Evolutionary conservation across 169 alveolate species (phyloP).

Genomic region (Cryptosporidium sp.): DNA sequence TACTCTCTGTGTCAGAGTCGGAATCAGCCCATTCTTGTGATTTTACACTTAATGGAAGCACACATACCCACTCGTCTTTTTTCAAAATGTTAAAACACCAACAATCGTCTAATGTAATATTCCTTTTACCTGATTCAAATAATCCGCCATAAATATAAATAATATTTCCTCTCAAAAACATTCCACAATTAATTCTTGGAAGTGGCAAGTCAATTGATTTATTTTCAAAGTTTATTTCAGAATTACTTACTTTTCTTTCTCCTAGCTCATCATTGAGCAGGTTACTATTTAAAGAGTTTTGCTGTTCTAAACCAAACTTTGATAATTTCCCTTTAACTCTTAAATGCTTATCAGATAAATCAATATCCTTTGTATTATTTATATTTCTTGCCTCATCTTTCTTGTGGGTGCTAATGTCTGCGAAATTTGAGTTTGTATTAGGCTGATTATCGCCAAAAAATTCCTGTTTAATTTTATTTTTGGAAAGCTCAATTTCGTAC

Average conservation of each 20-base stretch:
- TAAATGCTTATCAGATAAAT: not conserved
- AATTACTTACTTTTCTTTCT: conserved; percentile 10
- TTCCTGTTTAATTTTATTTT: not conserved
- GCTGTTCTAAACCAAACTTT: not conserved
- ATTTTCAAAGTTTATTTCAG: conserved; percentile 8
- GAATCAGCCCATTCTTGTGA: not conserved
- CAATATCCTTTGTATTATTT: not conserved
- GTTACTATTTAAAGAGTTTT: not conserved
- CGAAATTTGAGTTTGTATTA: not conserved
- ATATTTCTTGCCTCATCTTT: not conserved
- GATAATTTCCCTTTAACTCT: not conserved
- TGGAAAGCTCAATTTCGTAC: conserved; percentile 30
- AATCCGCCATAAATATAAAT: conserved; percentile 84
- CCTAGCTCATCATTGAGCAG: conserved; percentile 1
- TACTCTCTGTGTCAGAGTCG: conserved; percentile 23
- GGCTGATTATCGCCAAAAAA: not conserved
- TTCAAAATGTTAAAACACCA: conserved; percentile 83
- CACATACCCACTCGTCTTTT: conserved; percentile 83
- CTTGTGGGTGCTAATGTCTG: not conserved
- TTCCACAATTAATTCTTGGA: conserved; percentile 82
- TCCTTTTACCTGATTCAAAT: conserved; percentile 82
- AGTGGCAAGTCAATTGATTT: conserved; percentile 75
- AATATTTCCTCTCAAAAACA: conserved; percentile 78
- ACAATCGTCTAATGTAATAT: conserved; percentile 83
- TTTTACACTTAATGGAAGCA: conserved; percentile 65